A percentile compares a stretch with the other conserved stretches of the same genome.
These are phyloP conservation scores for Alternaria ethzedia DNA, from an alignment of 2,329 filamentous ascomycete species.

Conservation along the genomic window DNA sequence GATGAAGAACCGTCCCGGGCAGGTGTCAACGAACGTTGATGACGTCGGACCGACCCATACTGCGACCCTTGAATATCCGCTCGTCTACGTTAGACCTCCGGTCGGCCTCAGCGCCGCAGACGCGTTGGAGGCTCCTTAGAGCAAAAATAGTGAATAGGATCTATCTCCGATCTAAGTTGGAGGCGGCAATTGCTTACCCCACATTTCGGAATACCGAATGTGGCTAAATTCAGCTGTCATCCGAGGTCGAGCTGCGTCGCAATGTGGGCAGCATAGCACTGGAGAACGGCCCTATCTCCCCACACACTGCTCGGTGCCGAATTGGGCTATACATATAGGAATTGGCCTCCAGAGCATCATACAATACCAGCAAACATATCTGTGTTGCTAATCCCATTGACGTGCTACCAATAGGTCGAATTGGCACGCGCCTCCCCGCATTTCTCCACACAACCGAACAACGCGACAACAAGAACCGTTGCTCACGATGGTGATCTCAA, in stretches of 20 bases:
- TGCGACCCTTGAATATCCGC: too few relatives aligned
- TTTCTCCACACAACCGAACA: not conserved
- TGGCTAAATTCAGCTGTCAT: not conserved
- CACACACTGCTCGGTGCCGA: not conserved
- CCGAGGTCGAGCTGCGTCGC: constrained; percentile 16
- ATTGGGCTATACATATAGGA: too few relatives aligned
- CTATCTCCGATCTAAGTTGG: not conserved
- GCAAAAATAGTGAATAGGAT: too few relatives aligned
- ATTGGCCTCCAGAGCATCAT: too few relatives aligned
- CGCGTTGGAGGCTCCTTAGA: not conserved
- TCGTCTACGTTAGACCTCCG: too few relatives aligned
- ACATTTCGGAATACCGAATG: constrained; percentile 66
- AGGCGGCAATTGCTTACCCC: constrained; percentile 8
- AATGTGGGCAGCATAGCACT: not conserved
- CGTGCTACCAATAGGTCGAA: too few relatives aligned
- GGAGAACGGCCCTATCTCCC: too few relatives aligned
- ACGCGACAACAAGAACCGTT: not conserved
- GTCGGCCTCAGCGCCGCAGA: not conserved
- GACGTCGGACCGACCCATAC: fast-evolving
- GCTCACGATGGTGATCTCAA: constrained; percentile 24
- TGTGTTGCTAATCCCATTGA: too few relatives aligned
- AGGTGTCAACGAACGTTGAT: too few relatives aligned
- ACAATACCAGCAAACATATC: too few relatives aligned
- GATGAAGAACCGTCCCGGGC: too few relatives aligned
- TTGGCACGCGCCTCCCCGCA: not conserved